Percentiles rank a stretch among this genome's conserved stretches.
Evolutionary conservation across 352 stramenopile genomes (phyloP).

Genomic region (Stephanocyclus meneghinianus): DNA sequence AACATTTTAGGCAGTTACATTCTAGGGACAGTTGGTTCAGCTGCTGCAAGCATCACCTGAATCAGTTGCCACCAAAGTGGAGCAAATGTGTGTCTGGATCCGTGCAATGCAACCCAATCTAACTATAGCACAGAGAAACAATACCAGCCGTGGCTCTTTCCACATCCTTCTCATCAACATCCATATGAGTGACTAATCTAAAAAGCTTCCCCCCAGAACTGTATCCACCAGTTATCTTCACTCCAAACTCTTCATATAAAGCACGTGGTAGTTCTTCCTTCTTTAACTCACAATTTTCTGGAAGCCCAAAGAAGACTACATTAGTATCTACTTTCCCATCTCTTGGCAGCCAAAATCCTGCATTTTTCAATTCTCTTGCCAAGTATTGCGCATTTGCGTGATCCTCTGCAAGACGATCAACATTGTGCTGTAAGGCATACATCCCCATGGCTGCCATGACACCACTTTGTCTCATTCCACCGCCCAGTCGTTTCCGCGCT

Average conservation of each 20-base stretch:
- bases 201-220: slow-evolving; percentile 66
- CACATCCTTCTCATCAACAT: slow-evolving; percentile 65
- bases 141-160: slow-evolving; percentile 59
- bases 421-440: slow-evolving; percentile 88
- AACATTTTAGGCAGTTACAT: too few species aligned
- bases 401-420: slow-evolving; percentile 69
- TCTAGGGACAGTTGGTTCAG: too few species aligned
- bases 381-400: slow-evolving; percentile 65
- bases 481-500: slow-evolving; percentile 93
- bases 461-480: slow-evolving; percentile 94
- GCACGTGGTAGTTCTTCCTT: slow-evolving; percentile 51
- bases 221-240: slow-evolving; percentile 72
- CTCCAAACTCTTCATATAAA: slow-evolving; percentile 54
- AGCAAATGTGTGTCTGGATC: too few species aligned
- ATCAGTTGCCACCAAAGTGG: too few species aligned
- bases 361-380: slow-evolving; percentile 48
- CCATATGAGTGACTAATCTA: slow-evolving; percentile 70
- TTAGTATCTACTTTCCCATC: slow-evolving; percentile 75
- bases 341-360: slow-evolving; percentile 63
- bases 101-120: not conserved
- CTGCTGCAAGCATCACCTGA: too few species aligned
- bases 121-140: slow-evolving; percentile 25
- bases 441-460: slow-evolving; percentile 91
- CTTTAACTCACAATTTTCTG: slow-evolving; percentile 43
- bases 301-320: slow-evolving; percentile 79